Evolutionary conservation across 768 basidiomycete genomes (phyloP).

Genomic region (Termitomyces sp.): DNA sequence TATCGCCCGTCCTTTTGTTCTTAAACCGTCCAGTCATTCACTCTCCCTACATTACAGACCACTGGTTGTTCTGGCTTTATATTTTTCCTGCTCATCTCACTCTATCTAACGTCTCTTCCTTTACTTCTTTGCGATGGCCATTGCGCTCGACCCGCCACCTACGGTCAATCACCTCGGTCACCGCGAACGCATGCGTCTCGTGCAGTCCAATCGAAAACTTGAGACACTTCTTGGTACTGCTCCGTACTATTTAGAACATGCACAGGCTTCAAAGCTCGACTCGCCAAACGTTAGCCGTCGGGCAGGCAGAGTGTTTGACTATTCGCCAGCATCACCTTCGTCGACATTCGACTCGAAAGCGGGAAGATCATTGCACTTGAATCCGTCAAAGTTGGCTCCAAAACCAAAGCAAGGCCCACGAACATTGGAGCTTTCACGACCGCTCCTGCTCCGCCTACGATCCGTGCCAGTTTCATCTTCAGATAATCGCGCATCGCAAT

Average conservation of each 20-base stretch:
- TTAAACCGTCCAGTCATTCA: background rate
- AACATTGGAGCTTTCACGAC: constrained; percentile 11
- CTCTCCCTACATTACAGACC: background rate
- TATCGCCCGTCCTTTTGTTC: background rate
- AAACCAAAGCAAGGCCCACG: constrained; percentile 11
- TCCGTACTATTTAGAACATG: constrained; percentile 27
- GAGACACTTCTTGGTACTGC: constrained; percentile 45
- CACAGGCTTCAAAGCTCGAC: background rate
- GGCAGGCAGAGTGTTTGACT: constrained; percentile 16
- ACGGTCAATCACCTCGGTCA: constrained; percentile 43
- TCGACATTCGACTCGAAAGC: constrained; percentile 4
- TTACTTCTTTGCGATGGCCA: background rate
- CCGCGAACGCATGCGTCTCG: constrained; percentile 43
- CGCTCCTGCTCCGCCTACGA: constrained; percentile 15
- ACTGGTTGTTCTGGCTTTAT: constrained; percentile 11
- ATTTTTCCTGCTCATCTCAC: background rate
- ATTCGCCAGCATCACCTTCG: constrained; percentile 15
- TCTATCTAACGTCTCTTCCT: background rate
- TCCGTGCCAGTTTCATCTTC: constrained; percentile 10
- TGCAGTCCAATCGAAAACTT: constrained; percentile 54
- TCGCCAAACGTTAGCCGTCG: constrained; percentile 12
- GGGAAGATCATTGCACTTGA: background rate
- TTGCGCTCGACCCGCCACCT: constrained; percentile 27
- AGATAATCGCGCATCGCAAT: constrained; percentile 11
- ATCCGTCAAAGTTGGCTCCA: background rate